Conservation (phyloP, 2,329 filamentous ascomycete species). For the Ophiocordyceps camponoti-rufipedis region DNA sequence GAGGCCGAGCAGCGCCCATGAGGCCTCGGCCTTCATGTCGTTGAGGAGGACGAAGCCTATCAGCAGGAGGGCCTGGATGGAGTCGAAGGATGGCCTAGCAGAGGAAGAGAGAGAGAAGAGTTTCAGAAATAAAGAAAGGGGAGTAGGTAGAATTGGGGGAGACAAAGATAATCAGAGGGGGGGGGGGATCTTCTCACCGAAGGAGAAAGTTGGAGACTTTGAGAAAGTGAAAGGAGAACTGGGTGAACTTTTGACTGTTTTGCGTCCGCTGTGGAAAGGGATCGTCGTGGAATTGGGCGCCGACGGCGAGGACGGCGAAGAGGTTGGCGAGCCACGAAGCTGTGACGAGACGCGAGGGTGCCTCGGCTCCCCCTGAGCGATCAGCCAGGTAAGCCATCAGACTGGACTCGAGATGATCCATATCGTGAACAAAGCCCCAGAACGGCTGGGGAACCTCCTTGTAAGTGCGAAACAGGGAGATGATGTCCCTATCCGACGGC, state of each 20-base stretch:
- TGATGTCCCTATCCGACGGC: slow-evolving; percentile 45
- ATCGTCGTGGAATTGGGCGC: slow-evolving; percentile 47
- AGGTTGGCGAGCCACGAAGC: slow-evolving; percentile 49
- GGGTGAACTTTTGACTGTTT: slow-evolving; percentile 41
- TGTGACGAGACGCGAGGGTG: slow-evolving; percentile 32
- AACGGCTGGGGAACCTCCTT: slow-evolving; percentile 50
- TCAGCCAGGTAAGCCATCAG: slow-evolving; percentile 49
- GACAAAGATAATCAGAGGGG: background rate
- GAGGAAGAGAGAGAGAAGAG: background rate
- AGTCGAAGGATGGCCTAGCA: slow-evolving; percentile 41
- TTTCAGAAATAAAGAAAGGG: background rate
- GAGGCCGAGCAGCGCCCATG: slow-evolving; percentile 45
- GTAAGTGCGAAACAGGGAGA: slow-evolving; percentile 45
- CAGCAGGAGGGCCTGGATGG: slow-evolving; percentile 44
- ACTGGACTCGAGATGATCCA: slow-evolving; percentile 45
- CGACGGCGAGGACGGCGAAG: slow-evolving; percentile 46
- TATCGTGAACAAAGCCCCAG: slow-evolving; percentile 49
- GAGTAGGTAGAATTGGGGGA: too few species aligned
- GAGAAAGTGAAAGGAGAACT: slow-evolving; percentile 47
- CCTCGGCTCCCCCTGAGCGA: slow-evolving; percentile 23
- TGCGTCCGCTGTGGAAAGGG: slow-evolving; percentile 41
- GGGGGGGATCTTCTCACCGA: slow-evolving; percentile 17
- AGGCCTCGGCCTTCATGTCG: slow-evolving; percentile 52
- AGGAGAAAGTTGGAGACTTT: slow-evolving; percentile 45
- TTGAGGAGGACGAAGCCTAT: slow-evolving; percentile 46